phyloP scores from a whole-genome alignment of 164 flowering plant species.

The Nymphaea colorata region DNA sequence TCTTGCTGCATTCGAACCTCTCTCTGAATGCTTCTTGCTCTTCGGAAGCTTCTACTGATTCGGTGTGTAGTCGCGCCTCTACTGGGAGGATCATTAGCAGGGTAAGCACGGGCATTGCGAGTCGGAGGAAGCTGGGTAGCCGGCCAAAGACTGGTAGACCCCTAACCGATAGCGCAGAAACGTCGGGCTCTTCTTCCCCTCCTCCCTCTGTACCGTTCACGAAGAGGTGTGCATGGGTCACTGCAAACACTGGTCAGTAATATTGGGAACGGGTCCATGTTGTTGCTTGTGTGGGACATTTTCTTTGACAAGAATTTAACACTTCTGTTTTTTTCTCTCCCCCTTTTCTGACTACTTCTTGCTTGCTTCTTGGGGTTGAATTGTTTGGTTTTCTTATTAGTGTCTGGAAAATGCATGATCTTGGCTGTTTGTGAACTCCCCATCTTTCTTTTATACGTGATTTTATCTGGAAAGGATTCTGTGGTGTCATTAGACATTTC shows the following conservation, averaged over 20 bases:
- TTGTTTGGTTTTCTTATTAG: too few species aligned
- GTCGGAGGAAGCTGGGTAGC: not conserved
- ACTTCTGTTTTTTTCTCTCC: too few species aligned
- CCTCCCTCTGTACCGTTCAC: constrained; percentile 18
- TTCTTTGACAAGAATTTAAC: too few species aligned
- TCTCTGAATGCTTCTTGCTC: constrained; percentile 59
- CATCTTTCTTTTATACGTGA: too few species aligned
- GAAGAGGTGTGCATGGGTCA: constrained; percentile 79
- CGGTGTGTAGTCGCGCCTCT: constrained; percentile 47
- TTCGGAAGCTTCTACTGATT: constrained; percentile 58
- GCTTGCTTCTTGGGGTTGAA: too few species aligned
- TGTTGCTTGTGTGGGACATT: too few species aligned
- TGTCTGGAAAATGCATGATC: too few species aligned
- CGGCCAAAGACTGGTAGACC: constrained; percentile 18
- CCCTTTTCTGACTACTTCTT: too few species aligned
- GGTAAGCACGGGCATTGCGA: not conserved
- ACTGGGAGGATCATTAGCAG: constrained; percentile 30
- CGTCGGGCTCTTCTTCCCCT: constrained; percentile 1
- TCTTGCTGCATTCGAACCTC: constrained; percentile 25
- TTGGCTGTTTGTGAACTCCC: too few species aligned
- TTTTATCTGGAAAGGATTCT: too few species aligned
- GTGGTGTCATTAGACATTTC: too few species aligned
- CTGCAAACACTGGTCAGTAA: constrained; percentile 48
- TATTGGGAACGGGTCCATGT: not conserved
- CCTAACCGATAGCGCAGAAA: constrained; percentile 10